phyloP scores from a whole-genome alignment of 2,329 filamentous ascomycete species.

The Coleophoma crateriformis region DNA sequence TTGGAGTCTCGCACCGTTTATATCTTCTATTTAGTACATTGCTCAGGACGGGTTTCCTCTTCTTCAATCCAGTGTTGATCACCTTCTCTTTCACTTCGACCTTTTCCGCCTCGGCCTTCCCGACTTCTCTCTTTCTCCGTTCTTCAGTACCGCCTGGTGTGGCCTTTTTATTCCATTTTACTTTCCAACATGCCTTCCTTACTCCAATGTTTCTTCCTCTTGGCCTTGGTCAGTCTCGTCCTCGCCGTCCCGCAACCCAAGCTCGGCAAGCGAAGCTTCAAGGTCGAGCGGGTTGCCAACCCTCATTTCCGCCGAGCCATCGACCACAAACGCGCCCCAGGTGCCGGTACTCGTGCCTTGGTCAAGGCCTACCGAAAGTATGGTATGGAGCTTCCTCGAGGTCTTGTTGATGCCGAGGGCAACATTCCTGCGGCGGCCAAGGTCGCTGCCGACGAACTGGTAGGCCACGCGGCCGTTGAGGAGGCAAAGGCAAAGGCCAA shows the following conservation, averaged over 20 bases:
- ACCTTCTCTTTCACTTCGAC: constrained; percentile 11
- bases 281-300: constrained; percentile 24
- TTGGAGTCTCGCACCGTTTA: no score
- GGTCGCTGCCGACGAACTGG: constrained; percentile 5
- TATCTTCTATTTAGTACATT: not conserved
- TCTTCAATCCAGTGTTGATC: constrained; percentile 14
- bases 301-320: constrained; percentile 35
- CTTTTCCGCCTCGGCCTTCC: constrained; percentile 1
- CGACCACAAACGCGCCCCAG: constrained; percentile 11
- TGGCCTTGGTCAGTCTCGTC: constrained; percentile 40
- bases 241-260: constrained; percentile 45
- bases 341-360: constrained; percentile 41
- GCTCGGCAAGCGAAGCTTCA: constrained; percentile 25
- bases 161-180: constrained; percentile 10
- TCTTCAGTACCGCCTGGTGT: constrained; percentile 23
- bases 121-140: constrained; percentile 5
- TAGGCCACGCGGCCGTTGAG: constrained; percentile 2
- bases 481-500: not conserved
- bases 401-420: constrained; percentile 31
- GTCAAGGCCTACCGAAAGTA: constrained; percentile 65
- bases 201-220: constrained; percentile 31
- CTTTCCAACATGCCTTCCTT: constrained; percentile 24
- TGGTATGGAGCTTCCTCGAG: constrained; percentile 44
- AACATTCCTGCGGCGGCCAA: constrained; percentile 8
- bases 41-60: constrained; percentile 16